A percentile compares a stretch with the other conserved stretches of the same genome.
phyloP scores from a whole-genome alignment of 2,329 filamentous ascomycete species.

The Stemphylium beticola region DNA sequence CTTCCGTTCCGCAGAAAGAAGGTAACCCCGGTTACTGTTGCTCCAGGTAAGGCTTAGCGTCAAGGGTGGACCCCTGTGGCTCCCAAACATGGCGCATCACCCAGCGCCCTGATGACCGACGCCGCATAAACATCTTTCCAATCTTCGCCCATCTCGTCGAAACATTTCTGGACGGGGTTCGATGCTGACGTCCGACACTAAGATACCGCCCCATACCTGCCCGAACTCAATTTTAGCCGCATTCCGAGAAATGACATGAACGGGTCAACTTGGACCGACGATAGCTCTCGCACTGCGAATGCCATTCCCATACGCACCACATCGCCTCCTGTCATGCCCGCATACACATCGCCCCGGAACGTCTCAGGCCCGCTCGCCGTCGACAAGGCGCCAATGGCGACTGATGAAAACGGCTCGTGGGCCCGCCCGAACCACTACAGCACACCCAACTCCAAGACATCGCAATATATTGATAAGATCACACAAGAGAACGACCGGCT shows the following conservation, averaged over 20 bases:
- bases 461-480: slow-evolving; percentile 71
- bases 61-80: slow-evolving; percentile 9
- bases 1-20: slow-evolving; percentile 14
- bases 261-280: slow-evolving; percentile 24
- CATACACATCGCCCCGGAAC: slow-evolving; percentile 39
- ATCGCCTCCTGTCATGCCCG: slow-evolving; percentile 32
- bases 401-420: slow-evolving; percentile 36
- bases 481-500: slow-evolving; percentile 81
- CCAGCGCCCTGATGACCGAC: slow-evolving; percentile 15
- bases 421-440: slow-evolving; percentile 37
- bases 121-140: slow-evolving; percentile 28
- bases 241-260: slow-evolving; percentile 40
- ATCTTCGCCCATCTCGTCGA: slow-evolving; percentile 10
- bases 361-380: slow-evolving; percentile 41
- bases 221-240: slow-evolving; percentile 27
- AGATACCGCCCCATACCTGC: slow-evolving; percentile 27
- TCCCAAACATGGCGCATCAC: slow-evolving; percentile 32
- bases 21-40: slow-evolving; percentile 9
- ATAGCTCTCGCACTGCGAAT: slow-evolving; percentile 23
- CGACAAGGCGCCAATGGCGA: slow-evolving; percentile 33
- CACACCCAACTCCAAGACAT: slow-evolving; percentile 44
- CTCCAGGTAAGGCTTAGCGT: slow-evolving; percentile 24
- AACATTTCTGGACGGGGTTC: slow-evolving; percentile 14
- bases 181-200: slow-evolving; percentile 24
- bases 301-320: slow-evolving; percentile 18